phyloP scores from a whole-genome alignment of 495 filamentous ascomycete species.

The Hypoxylon crocopeplum region DNA sequence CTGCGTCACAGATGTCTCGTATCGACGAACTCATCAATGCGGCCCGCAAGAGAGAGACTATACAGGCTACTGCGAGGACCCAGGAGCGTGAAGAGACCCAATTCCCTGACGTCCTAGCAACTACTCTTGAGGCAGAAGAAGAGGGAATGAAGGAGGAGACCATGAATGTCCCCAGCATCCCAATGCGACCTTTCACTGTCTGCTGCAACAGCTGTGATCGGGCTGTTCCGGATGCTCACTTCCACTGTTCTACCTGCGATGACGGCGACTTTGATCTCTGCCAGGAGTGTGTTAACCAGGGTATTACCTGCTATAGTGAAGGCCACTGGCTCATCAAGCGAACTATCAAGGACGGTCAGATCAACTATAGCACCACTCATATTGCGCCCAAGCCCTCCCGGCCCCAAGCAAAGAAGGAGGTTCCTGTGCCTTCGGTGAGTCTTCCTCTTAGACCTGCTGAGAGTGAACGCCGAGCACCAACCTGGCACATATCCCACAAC shows the following conservation, averaged over 20 bases:
- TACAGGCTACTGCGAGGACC: too few relatives aligned
- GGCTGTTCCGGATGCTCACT: constrained; percentile 81
- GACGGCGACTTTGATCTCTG: constrained; percentile 96
- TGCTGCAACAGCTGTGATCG: constrained; percentile 91
- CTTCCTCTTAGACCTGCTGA: constrained; percentile 42
- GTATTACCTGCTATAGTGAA: constrained; percentile 75
- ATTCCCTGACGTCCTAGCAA: too few relatives aligned
- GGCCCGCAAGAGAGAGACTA: constrained; percentile 20
- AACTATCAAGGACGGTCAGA: constrained; percentile 74
- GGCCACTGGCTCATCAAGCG: constrained; percentile 96
- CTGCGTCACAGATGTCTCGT: constrained; percentile 11
- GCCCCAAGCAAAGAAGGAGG: constrained; percentile 21
- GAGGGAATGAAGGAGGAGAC: neutral
- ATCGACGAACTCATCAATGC: constrained; percentile 29
- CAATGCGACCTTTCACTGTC: constrained; percentile 60
- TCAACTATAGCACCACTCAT: constrained; percentile 86
- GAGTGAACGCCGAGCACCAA: constrained; percentile 2
- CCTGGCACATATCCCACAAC: constrained; percentile 34
- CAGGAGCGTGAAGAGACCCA: too few relatives aligned
- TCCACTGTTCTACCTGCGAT: constrained; percentile 93
- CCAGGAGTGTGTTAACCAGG: constrained; percentile 73
- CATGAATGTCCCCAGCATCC: constrained; percentile 3
- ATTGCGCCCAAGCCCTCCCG: constrained; percentile 65
- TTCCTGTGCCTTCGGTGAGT: neutral
- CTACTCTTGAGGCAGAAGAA: constrained; percentile 1